Evolutionary conservation across 192 early-diverging fungal genomes (phyloP), one percentile per base, ranked within the genome.

Genomic region (Dispira parvispora): DNA sequence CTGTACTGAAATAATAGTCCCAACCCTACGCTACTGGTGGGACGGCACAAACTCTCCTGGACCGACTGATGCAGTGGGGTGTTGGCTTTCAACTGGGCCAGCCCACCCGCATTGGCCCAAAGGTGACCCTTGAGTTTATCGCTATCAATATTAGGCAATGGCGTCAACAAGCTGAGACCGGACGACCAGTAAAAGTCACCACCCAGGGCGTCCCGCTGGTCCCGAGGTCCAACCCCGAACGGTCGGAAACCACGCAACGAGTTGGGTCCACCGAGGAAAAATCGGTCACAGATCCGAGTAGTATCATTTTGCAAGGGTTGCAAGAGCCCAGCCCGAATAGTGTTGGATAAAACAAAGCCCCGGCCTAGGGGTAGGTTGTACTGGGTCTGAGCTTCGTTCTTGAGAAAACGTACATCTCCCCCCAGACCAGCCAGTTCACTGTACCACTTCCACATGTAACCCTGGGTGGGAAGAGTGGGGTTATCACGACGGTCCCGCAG

Each of bases 1-100:
- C 84, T 86, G 68, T 95, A 92, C 45, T 82, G 83, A 38, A 89
- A 89, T 11, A 86, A 86, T 32, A 98, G 73, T 47, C 95, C 95
- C 16, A 90, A 58, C 16, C 95, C 93, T 0, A 80, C 76, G 0
- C 90, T 79, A 3, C 86, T 77, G 44, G 83, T 86, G 10, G 92
- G 89, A 10, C 80, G 75, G 27, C 69, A 64, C 12, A 75, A 65
- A 57, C 87, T 70, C 38, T 74, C 68, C 26, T 64, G 52, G 18
- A 78, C 20, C 44, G 72, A 69, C 62, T 38, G 32, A 38, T 72
- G 54, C 58, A 49, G 13, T 10, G 66, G 62, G 11, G 42, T 27
- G 53, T 50, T 64, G 63, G 18, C 60, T 68, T 27, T 67, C 28
- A 62, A 60, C 50, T 27, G 38, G 18, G 13, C 75, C 45, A 86